Base-by-base conservation (phyloP, 2,329 filamentous ascomycete genomes). In the Fusarium verrucosum region DNA sequence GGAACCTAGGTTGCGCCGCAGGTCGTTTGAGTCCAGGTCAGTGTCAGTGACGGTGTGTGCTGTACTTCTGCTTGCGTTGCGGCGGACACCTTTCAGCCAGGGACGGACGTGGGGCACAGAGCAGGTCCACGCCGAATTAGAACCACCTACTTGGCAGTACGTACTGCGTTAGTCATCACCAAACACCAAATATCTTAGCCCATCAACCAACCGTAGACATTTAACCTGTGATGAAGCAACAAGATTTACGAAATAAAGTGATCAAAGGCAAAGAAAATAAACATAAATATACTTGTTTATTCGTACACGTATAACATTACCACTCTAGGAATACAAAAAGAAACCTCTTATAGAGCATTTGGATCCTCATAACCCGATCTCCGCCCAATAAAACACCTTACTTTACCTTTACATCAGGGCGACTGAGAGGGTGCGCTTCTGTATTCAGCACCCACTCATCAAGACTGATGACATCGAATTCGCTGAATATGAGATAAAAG, bases 401-500 rank as follows among this genome's bases (percentile, higher is more conserved):
- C 54, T 66, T 49, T 56, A 30, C 28, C n/a, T 30, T 30, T 4
- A 50, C 58, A 55, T 68, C 62, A 10, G 61, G 53, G 19, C 70
- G 64, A 30, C 58, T 68, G n/a, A 85, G 70, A 37, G 84, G 83
- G 66, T 86, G 84, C 19, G 82, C 83, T 74, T 85, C 83, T 3
- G 84, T 85, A 66, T 85, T 85, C 44, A 88, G 74, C 51, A 88
- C 85, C 82, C 84, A 88, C 55, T 85, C 79, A 73, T 90, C 87
- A 66, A 90, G 74, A 69, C 82, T 87, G 16, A 88, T 77, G 23
- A 87, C 73, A 54, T 83, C 79, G 58, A 85, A 86, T 36, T 88
- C 85, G 28, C 80, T 80, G 70, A 89, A 89, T 10, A 88, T 80
- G 53, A 90, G 75, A 61, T 86, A 89, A 65, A 88, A 88, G 73